These are phyloP conservation scores for Erodium maritimum DNA, from an alignment of 345 rosid species.

Conservation along the genomic window DNA sequence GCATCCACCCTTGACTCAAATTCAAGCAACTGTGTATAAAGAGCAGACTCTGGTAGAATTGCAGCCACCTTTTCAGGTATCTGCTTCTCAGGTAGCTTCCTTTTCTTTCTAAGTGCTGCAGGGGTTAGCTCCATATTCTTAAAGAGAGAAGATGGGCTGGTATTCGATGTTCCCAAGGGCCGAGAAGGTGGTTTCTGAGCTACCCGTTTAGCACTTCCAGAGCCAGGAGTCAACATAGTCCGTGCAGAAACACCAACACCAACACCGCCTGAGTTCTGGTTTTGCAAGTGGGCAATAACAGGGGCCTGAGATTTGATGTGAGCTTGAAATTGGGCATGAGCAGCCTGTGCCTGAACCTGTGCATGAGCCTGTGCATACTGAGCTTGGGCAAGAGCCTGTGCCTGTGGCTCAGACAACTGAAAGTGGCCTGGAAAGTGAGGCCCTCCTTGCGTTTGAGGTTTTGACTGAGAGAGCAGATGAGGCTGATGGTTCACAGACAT, in stretches of 20 bases:
- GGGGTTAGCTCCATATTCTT: constrained; percentile 51
- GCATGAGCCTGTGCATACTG: constrained; percentile 29
- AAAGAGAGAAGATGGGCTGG: constrained; percentile 21
- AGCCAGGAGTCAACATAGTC: constrained; percentile 26
- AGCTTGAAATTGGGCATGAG: constrained; percentile 18
- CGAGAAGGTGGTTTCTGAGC: constrained; percentile 39
- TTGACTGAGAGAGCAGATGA: constrained; percentile 22
- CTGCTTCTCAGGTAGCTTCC: constrained; percentile 36
- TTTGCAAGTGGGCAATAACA: constrained; percentile 22
- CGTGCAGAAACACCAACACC: constrained; percentile 20
- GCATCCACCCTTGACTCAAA: constrained; percentile 42
- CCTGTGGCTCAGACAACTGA: constrained; percentile 41
- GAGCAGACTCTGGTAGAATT: constrained; percentile 34
- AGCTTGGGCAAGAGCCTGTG: neutral
- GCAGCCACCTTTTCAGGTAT: constrained; percentile 44
- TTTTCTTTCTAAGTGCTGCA: constrained; percentile 30
- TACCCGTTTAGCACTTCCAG: constrained; percentile 29
- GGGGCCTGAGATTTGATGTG: constrained; percentile 14
- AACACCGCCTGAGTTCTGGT: constrained; percentile 11
- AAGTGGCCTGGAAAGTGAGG: constrained; percentile 37
- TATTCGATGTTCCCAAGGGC: constrained; percentile 27
- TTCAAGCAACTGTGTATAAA: constrained; percentile 43
- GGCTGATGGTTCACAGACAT: constrained; percentile 20
- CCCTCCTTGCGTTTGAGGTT: constrained; percentile 25
- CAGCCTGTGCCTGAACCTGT: constrained; percentile 5